Evolutionary conservation across 2,329 filamentous ascomycete species (phyloP).

Genomic region (Phialophora chinensis): DNA sequence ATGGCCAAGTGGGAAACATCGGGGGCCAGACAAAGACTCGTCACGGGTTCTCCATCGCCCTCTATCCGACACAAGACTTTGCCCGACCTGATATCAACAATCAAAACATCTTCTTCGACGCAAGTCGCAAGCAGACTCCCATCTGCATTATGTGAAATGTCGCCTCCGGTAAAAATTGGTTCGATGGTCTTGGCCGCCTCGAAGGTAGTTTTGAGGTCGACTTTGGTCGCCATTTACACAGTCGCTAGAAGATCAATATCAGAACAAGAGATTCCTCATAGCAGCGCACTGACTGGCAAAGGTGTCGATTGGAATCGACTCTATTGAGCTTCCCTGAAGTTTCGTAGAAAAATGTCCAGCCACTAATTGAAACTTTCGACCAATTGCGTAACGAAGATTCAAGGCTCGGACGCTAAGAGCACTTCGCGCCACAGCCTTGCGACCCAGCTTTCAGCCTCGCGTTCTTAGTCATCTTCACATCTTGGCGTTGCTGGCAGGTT

Average conservation of each 20-base stretch:
- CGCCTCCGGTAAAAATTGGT: slow-evolving; percentile 92
- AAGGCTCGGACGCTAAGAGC: not conserved
- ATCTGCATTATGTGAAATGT: slow-evolving; percentile 79
- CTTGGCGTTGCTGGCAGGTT: not conserved
- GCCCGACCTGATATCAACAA: slow-evolving; percentile 84
- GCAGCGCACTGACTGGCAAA: not conserved
- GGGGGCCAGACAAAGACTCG: slow-evolving; percentile 71
- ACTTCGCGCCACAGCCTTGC: slow-evolving; percentile 6
- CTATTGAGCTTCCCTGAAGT: not conserved
- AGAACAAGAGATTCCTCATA: not conserved
- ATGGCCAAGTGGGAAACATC: slow-evolving; percentile 85
- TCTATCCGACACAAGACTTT: slow-evolving; percentile 84
- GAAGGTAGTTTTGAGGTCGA: slow-evolving; percentile 75
- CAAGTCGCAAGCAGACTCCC: slow-evolving; percentile 85
- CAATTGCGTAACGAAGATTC: not conserved
- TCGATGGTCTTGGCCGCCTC: slow-evolving; percentile 81
- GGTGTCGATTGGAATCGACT: not conserved
- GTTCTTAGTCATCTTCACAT: not conserved
- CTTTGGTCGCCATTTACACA: slow-evolving; percentile 58
- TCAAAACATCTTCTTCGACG: slow-evolving; percentile 86
- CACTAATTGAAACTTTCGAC: not conserved
- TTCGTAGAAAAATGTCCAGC: not conserved
- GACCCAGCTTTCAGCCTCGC: not conserved
- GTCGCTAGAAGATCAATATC: not conserved
- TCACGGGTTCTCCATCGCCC: slow-evolving; percentile 70